These are phyloP conservation scores for Gynandropsis gynandra DNA, from an alignment of 345 rosid species.

Conservation along the genomic window DNA sequence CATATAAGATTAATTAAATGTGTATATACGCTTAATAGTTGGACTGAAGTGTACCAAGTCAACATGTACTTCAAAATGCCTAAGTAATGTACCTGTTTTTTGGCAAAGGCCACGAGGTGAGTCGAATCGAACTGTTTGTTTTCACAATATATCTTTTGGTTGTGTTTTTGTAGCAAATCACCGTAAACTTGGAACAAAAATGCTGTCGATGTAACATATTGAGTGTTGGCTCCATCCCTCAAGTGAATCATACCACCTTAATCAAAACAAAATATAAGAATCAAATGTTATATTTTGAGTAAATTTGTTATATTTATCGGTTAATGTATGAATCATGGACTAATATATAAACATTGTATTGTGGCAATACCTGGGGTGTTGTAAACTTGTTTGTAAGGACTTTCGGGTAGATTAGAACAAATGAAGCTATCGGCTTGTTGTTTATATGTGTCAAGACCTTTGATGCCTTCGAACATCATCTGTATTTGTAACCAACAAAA, in stretches of 20 bases:
- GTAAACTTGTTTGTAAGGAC: slow-evolving; percentile 61
- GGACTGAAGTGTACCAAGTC: too few species aligned
- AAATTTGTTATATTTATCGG: too few species aligned
- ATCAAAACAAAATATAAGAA: not conserved
- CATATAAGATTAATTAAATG: too few species aligned
- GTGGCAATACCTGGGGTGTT: slow-evolving; percentile 45
- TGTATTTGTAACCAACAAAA: too few species aligned
- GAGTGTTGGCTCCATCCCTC: slow-evolving; percentile 87
- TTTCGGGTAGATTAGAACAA: slow-evolving; percentile 63
- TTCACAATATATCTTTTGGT: slow-evolving; percentile 51
- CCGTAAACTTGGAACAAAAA: slow-evolving; percentile 46
- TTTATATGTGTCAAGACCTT: slow-evolving; percentile 40
- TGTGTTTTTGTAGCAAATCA: slow-evolving; percentile 36
- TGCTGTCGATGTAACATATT: slow-evolving; percentile 65
- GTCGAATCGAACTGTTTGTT: slow-evolving; percentile 38
- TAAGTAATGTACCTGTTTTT: slow-evolving; percentile 57
- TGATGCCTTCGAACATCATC: slow-evolving; percentile 43
- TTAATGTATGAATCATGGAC: not conserved
- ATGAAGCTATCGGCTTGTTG: slow-evolving; percentile 62
- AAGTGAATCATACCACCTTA: slow-evolving; percentile 68
- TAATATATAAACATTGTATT: too few species aligned
- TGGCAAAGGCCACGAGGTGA: slow-evolving; percentile 51
- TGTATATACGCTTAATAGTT: too few species aligned
- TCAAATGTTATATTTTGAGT: not conserved
- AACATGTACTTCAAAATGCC: too few species aligned